A percentile compares a stretch with the other conserved stretches of the same genome.
These are phyloP conservation scores for Polyporus tsugae DNA, from an alignment of 1,284 basidiomycete genomes.

Conservation along the genomic window DNA sequence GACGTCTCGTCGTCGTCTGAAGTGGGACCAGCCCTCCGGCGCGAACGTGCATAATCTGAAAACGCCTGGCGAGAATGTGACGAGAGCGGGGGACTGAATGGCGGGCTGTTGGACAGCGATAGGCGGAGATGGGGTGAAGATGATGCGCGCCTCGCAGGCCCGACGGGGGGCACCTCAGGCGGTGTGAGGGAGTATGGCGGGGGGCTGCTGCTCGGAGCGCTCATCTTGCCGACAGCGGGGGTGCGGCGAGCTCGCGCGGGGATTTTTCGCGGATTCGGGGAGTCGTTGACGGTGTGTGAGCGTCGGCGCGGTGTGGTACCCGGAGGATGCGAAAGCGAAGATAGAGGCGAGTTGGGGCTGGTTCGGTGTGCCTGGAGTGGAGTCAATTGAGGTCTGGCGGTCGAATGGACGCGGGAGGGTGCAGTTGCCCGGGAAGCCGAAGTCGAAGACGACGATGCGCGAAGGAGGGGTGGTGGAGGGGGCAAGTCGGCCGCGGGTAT, in stretches of 20 bases:
- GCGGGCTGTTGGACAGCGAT: slow-evolving; percentile 4
- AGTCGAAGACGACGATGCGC: neutral
- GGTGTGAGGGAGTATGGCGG: slow-evolving; percentile 35
- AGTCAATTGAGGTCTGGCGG: slow-evolving; percentile 17
- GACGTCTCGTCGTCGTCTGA: slow-evolving; percentile 37
- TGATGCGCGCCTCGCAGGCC: slow-evolving; percentile 20
- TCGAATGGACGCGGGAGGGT: slow-evolving; percentile 2
- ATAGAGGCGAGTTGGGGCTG: slow-evolving; percentile 2
- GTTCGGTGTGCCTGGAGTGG: slow-evolving; percentile 10
- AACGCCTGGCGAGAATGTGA: slow-evolving; percentile 28
- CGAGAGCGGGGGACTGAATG: slow-evolving; percentile 3
- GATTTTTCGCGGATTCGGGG: slow-evolving; percentile 12
- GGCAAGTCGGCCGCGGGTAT: slow-evolving; percentile 16
- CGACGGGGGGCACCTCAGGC: slow-evolving; percentile 23
- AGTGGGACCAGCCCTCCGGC: slow-evolving; percentile 24
- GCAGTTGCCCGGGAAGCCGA: neutral
- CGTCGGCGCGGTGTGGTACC: slow-evolving; percentile 18
- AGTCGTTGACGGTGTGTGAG: slow-evolving; percentile 20
- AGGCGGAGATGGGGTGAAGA: slow-evolving; percentile 32
- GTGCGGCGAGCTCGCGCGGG: slow-evolving; percentile 15
- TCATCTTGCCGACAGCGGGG: slow-evolving; percentile 23
- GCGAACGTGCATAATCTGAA: slow-evolving; percentile 26
- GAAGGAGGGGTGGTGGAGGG: neutral
- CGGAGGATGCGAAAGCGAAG: neutral
- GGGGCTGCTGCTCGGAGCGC: slow-evolving; percentile 33